Evolutionary conservation across 163 green algal species (phyloP), one percentile per base, ranked within the genome.

Genomic region (Smithsoniella earleae): DNA sequence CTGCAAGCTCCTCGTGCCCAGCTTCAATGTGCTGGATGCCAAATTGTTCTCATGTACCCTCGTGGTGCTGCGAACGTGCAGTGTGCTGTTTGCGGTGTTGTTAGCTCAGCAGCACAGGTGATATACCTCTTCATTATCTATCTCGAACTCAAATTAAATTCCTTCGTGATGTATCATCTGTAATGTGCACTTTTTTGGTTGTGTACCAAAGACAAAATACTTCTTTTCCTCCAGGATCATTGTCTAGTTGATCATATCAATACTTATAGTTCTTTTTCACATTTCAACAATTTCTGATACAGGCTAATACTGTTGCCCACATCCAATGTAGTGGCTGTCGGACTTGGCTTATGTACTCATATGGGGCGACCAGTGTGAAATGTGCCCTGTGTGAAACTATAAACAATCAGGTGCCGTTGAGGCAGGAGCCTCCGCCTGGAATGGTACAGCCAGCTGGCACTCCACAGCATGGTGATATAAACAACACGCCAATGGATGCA

Each of bases 291-390:
- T 49, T 49, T 49, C 40, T 22, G 10, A 49, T 69, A 33, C 58
- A 69, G 58, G 58, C 58, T 4, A 69, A 69, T 38, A 69, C 58
- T 40, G 58, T 69, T 5, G 58, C 58, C 13, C 58, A 69, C 25
- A n/a, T 69, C n/a, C 58, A 69, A 33, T 69, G 58, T 34, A 38
- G n/a, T n/a, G 34, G 58, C 25, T 69, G 58, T 1, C 20, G 34
- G 4, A 69, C 58, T n/a, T 69, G 58, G 58, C 58, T 69, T 16
- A 69, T 69, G 58, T 69, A 69, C 25, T 69, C 58, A 5, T 69
- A 40, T 34, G 58, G 58, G 3, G 58, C 58, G 25, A 30, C 30
- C 58, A 43, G 27, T 13, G 58, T 69, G 6, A 69, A 69, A 33
- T 69, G 58, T 31, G 58, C 58, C 5, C 30, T 69, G n/a, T 69